Evolutionary conservation across 106 monocot genomes (phyloP).

Genomic region (Dioscorea dumetorum): DNA sequence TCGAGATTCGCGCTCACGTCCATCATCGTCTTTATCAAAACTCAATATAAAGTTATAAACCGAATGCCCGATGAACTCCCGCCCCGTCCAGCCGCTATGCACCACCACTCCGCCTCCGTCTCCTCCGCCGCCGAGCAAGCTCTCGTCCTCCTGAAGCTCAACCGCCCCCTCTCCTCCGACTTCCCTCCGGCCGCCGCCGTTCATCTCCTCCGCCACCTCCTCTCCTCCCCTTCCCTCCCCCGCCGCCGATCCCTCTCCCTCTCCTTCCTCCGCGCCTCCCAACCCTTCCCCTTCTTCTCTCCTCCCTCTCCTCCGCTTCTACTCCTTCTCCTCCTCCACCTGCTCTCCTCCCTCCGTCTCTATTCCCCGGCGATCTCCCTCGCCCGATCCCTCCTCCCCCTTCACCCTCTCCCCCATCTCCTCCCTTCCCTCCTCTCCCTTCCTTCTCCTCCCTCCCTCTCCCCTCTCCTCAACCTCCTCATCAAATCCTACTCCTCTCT

Average conservation of each 20-base stretch:
- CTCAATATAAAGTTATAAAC: too few relatives aligned
- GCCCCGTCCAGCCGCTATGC: too few relatives aligned
- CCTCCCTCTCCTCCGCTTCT: slow-evolving; percentile 16
- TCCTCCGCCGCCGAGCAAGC: slow-evolving; percentile 29
- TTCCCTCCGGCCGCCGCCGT: slow-evolving; percentile 33
- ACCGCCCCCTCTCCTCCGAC: slow-evolving; percentile 19
- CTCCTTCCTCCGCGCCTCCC: slow-evolving; percentile 2
- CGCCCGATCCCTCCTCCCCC: slow-evolving; percentile 5
- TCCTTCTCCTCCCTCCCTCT: slow-evolving; percentile 5
- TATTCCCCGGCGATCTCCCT: slow-evolving; percentile 1
- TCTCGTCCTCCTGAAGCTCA: slow-evolving; percentile 22
- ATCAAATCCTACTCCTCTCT: slow-evolving; percentile 51
- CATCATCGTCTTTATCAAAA: too few relatives aligned
- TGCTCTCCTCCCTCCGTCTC: slow-evolving; percentile 4
- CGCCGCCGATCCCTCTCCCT: slow-evolving; percentile 13
- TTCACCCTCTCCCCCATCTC: slow-evolving; percentile 17
- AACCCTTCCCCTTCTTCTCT: slow-evolving; percentile 22
- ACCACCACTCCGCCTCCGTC: background rate
- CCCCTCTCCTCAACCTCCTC: slow-evolving; percentile 48
- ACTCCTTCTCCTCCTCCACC: background rate
- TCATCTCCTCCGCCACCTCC: slow-evolving; percentile 31
- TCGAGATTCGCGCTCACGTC: too few relatives aligned
- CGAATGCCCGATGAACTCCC: too few relatives aligned
- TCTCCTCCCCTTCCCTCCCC: slow-evolving; percentile 23
- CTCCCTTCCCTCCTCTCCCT: slow-evolving; percentile 1